These are phyloP conservation scores for Septoria linicola DNA, from an alignment of 2,329 filamentous ascomycete genomes.

Conservation along the genomic window DNA sequence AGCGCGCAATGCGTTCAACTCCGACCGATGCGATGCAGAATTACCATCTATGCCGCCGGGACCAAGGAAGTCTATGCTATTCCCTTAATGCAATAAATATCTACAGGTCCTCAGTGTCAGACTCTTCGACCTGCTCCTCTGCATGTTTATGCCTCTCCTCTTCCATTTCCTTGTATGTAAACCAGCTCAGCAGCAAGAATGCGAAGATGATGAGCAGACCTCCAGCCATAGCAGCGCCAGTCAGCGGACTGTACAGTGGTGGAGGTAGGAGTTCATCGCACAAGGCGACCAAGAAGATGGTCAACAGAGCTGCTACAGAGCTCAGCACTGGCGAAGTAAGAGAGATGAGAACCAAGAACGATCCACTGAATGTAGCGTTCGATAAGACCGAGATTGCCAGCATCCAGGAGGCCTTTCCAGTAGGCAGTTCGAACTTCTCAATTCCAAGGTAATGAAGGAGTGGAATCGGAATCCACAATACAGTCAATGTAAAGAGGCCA, in stretches of 20 bases:
- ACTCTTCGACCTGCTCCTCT: slow-evolving; percentile 42
- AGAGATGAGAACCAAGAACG: slow-evolving; percentile 88
- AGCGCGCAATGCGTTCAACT: no score
- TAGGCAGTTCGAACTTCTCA: slow-evolving; percentile 80
- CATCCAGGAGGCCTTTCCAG: slow-evolving; percentile 74
- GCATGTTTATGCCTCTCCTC: slow-evolving; percentile 69
- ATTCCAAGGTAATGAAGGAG: slow-evolving; percentile 74
- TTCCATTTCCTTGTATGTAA: slow-evolving; percentile 88
- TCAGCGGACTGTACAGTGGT: slow-evolving; percentile 67
- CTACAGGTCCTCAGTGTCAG: slow-evolving; percentile 43
- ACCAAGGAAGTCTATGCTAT: no score
- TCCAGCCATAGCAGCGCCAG: slow-evolving; percentile 73
- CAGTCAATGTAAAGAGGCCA: slow-evolving; percentile 76
- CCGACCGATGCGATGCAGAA: no score
- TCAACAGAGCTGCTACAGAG: slow-evolving; percentile 87
- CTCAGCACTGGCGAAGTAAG: slow-evolving; percentile 83
- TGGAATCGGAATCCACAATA: slow-evolving; percentile 90
- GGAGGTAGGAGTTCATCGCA: slow-evolving; percentile 81
- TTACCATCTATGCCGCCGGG: no score
- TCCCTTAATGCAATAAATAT: background rate
- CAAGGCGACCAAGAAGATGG: slow-evolving; percentile 93
- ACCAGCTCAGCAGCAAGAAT: slow-evolving; percentile 84
- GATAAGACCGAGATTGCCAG: slow-evolving; percentile 76
- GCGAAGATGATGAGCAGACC: slow-evolving; percentile 83
- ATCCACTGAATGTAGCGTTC: slow-evolving; percentile 90